Base-by-base conservation (phyloP, 257 asterid species). In the Jacaranda mimosifolia region DNA sequence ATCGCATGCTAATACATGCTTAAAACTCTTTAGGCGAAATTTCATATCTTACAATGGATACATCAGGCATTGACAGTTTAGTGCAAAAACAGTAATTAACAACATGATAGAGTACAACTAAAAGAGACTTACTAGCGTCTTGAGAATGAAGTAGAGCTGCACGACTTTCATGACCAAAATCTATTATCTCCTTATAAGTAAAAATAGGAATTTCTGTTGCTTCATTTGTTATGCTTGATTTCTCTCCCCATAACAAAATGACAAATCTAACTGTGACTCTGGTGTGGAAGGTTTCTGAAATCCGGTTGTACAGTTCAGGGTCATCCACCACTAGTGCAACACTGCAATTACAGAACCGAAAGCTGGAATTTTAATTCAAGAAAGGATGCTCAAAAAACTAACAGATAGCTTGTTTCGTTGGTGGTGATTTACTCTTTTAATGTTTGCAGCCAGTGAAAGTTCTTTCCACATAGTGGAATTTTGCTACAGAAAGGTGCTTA, bases 231-330 rank as follows among this genome's bases (percentile, higher is more conserved):
- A 89, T 80, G 85, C 87, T 85, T 76, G 96, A 82, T 78, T 89
- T 94, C 62, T 91, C 94, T 63, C 98, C 98, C 98, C 98, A 94
- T 4, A 94, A 86, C 80, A 94, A 82, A 63, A 94, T 66, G 73
- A 81, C 81, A 85, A 92, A 94, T 85, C 91, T 88, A 71, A 88
- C 46, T 60, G 84, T 70, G 63, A 92, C 89, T 62, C 74, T 87
- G 70, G 93, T 72, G n/a, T 7, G 60, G 76, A 94, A 88, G 59
- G 88, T 62, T 64, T 87, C 88, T 4, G 74, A 77, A 81, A 90
- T 78, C 77, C 85, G 86, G 71, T 81, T 79, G 85, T 84, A 87
- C 89, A 94, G 63, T 82, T 74, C 89, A 71, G 90, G 93, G 87
- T 84, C 91, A 84, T 94, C 98, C 83, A 91, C 89, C 72, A 88